Base-by-base conservation (phyloP, 2,329 filamentous ascomycete genomes). In the Fusarium domesticum region DNA sequence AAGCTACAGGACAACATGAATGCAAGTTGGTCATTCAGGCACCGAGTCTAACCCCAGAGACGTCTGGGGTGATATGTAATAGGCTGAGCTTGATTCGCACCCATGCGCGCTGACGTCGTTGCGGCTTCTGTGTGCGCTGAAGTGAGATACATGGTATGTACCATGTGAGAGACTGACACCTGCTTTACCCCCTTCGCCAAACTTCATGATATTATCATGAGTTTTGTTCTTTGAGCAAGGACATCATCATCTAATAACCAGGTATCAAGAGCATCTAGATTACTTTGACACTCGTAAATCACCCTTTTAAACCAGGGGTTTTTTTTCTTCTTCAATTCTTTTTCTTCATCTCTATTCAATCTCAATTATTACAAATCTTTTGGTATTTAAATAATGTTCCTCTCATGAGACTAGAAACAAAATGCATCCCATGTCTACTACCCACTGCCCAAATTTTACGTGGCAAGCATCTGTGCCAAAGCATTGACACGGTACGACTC, bases 401-500 rank as follows among this genome's bases (percentile, higher is more conserved):
- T 33, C 31, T 15, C 31, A 33, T n/a, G 3, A 33, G 7, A 28
- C 23, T 5, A 28, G 14, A 23, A 28, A 28, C 23, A 5, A 33
- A 3, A 18, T 18, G 16, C 28, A 10, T 16, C 31, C 17, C 23
- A 37, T 18, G 30, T 17, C 14, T 18, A 28, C 25, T 18, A 14
- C 11, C 20, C 16, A 18, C 18, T 16, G n/a, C 15, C 18, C 18
- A 35, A 40, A 52, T 15, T 47, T 50, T 11, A 42, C 5, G 23
- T 28, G 14, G 23, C 57, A 19, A 73, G 54, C 68, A 72, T 76
- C 61, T 80, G 76, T 49, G 76, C 74, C 51, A 73, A 59, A 18
- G 74, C 74, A 59, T 77, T 78, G 7, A 72, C 66, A 17, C 75
- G 66, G 54, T 81, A 79, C 18, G 67, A 71, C 49, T 78, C 76